Conservation (phyloP, 768 basidiomycete species). For the Boletus rubescentipes region DNA sequence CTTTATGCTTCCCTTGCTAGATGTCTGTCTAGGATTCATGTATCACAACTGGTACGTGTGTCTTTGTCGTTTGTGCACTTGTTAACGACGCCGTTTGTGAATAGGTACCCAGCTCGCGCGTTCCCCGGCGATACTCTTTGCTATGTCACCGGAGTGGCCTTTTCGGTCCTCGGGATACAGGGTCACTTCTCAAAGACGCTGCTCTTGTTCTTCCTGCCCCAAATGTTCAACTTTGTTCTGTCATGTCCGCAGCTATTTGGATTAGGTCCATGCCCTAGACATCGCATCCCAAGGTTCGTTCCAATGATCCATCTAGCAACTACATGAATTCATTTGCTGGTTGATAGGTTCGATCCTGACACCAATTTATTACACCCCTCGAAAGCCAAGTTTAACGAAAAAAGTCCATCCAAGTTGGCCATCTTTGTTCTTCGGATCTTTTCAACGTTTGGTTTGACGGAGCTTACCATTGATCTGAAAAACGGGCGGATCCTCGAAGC, state of each 20-base stretch:
- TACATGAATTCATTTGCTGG: neutral
- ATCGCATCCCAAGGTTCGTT: conserved; percentile 86
- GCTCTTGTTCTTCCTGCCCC: conserved; percentile 94
- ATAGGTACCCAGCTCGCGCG: conserved; percentile 91
- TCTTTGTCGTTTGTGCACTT: neutral
- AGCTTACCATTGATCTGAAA: conserved; percentile 54
- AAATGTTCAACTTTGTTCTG: conserved; percentile 92
- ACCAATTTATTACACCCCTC: conserved; percentile 83
- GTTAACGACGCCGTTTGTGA: neutral
- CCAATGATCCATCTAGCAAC: neutral
- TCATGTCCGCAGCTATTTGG: conserved; percentile 95
- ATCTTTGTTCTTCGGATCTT: conserved; percentile 59
- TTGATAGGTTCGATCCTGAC: conserved; percentile 63
- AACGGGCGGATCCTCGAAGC: conserved; percentile 63
- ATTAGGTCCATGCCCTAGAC: conserved; percentile 89
- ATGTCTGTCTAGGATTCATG: conserved; percentile 85
- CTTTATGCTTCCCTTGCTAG: conserved; percentile 94
- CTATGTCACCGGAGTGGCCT: conserved; percentile 98
- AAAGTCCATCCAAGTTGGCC: conserved; percentile 55
- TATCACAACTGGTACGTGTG: conserved; percentile 90
- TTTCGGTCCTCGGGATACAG: conserved; percentile 95
- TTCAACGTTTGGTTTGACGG: conserved; percentile 61
- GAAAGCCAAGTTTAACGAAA: conserved; percentile 51
- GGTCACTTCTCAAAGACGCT: conserved; percentile 97
- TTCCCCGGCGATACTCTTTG: conserved; percentile 98